Evolutionary conservation across 1,284 basidiomycete species (phyloP).

Genomic region (Termitomyces sp.): DNA sequence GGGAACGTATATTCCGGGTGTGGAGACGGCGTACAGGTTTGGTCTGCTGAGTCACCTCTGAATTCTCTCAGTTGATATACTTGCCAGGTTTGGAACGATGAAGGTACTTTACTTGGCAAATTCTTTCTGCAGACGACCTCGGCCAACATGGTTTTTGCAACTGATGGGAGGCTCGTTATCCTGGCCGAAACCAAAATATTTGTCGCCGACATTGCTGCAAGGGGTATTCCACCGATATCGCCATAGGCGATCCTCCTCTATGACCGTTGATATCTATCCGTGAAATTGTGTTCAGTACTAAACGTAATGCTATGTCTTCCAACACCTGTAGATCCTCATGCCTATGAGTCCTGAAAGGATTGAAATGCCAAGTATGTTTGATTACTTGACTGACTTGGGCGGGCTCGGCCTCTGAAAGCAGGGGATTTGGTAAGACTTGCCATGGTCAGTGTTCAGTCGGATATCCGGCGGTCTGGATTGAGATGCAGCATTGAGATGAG

Average conservation of each 20-base stretch:
- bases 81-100: constrained; percentile 51
- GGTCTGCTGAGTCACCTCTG: constrained; percentile 17
- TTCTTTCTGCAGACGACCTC: constrained; percentile 58
- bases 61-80: constrained; percentile 4
- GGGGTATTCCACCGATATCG: constrained; percentile 15
- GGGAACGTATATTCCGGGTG: constrained; percentile 70
- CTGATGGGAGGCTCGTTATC: constrained; percentile 58
- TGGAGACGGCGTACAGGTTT: constrained; percentile 67
- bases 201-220: constrained; percentile 51
- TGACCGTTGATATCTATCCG: no score
- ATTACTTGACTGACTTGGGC: no score
- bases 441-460: no score
- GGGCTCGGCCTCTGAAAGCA: no score
- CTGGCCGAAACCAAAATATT: constrained; percentile 65
- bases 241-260: not conserved
- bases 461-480: no score
- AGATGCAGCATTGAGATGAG: no score
- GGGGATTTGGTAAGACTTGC: no score
- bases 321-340: no score
- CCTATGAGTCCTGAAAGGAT: no score
- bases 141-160: constrained; percentile 69
- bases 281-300: no score
- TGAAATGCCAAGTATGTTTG: no score
- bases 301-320: no score
- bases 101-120: constrained; percentile 68